Percentiles rank a stretch among this genome's conserved stretches.
Evolutionary conservation across 495 filamentous ascomycete species (phyloP).

Genomic region (Glonium stellatum): DNA sequence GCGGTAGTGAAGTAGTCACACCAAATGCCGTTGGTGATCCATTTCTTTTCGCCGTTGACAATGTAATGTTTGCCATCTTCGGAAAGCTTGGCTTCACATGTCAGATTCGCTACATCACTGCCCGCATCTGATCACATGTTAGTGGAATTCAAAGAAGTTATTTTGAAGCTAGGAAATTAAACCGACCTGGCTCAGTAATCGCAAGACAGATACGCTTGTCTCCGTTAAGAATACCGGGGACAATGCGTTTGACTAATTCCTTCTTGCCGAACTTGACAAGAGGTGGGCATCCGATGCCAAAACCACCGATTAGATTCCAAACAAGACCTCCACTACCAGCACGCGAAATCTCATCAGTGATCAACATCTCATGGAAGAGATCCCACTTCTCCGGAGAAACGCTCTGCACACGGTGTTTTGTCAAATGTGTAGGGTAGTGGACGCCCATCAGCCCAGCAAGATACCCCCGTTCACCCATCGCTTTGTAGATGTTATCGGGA

Average conservation of each 20-base stretch:
- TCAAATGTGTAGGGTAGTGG: conserved; percentile 68
- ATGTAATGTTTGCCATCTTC: conserved; percentile 98
- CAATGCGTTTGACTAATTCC: conserved; percentile 70
- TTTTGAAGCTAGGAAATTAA: neutral
- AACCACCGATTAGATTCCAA: conserved; percentile 96
- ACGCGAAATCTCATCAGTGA: conserved; percentile 91
- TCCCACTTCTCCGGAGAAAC: conserved; percentile 91
- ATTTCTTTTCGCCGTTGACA: conserved; percentile 99
- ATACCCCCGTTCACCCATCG: conserved; percentile 89
- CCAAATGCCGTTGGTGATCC: conserved; percentile 98
- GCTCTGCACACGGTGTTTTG: conserved; percentile 59
- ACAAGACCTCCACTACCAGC: conserved; percentile 86
- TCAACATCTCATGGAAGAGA: conserved; percentile 89
- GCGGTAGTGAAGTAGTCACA: conserved; percentile 95
- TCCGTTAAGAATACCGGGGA: conserved; percentile 78
- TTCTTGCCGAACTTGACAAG: conserved; percentile 90
- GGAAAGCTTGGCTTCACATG: conserved; percentile 86
- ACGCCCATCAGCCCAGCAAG: conserved; percentile 82
- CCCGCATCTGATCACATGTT: conserved; percentile 51
- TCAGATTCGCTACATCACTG: conserved; percentile 87
- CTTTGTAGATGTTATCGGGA: conserved; percentile 81
- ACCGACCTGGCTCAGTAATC: conserved; percentile 61
- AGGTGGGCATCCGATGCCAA: conserved; percentile 87
- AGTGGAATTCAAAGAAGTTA: neutral
- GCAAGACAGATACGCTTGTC: conserved; percentile 93